Conservation (phyloP, 2,329 filamentous ascomycete genomes). For the Pseudogymnoascus sp. region DNA sequence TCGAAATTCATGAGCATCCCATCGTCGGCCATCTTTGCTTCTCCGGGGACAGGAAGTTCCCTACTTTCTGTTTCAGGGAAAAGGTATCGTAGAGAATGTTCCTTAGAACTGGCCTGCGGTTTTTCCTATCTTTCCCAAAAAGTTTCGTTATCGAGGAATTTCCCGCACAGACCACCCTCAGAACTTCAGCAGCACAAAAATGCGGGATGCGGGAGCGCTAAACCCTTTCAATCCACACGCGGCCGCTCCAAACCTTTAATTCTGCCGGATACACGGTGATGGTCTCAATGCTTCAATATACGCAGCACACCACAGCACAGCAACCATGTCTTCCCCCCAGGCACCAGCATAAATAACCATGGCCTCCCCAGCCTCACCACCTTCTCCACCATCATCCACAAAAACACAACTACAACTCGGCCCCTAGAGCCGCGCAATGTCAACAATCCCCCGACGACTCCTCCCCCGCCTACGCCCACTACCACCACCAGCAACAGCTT, state of each 20-base stretch:
- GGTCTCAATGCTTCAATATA: conserved; percentile 20
- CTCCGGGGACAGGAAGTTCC: neutral
- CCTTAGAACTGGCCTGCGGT: neutral
- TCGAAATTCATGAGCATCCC: conserved; percentile 92
- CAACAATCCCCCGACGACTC: neutral
- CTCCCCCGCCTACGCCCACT: neutral
- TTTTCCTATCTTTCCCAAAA: conserved; percentile 10
- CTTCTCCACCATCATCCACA: neutral
- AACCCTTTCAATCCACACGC: neutral
- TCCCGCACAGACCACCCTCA: conserved; percentile 12
- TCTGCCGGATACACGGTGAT: neutral
- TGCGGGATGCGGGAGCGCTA: conserved; percentile 17
- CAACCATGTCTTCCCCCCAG: neutral
- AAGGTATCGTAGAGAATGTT: neutral
- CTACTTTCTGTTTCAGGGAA: neutral
- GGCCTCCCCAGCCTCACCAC: neutral
- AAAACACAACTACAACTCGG: neutral
- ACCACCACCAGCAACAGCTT: neutral
- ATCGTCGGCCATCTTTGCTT: conserved; percentile 71
- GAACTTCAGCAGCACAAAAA: neutral
- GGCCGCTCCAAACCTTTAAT: neutral
- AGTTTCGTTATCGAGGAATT: conserved; percentile 14
- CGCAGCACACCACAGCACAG: conserved; percentile 25
- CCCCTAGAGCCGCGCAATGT: neutral
- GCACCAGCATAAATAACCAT: neutral